phyloP scores from a whole-genome alignment of 768 basidiomycete genomes.

The Lentinula guzmanii region DNA sequence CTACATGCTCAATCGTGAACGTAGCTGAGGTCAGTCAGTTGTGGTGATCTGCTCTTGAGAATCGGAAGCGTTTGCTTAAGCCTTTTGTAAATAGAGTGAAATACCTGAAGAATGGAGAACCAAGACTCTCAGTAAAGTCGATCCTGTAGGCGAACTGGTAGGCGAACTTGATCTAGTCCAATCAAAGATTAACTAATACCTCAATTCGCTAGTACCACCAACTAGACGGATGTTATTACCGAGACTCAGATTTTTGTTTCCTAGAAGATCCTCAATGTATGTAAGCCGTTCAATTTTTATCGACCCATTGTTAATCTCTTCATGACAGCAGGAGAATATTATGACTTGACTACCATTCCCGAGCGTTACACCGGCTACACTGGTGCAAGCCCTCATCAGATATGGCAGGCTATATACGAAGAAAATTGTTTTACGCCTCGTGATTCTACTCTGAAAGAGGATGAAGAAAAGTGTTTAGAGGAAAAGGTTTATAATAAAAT shows the following conservation, averaged over 20 bases:
- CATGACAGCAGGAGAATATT: conserved; percentile 79
- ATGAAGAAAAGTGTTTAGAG: conserved; percentile 72
- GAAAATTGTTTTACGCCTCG: conserved; percentile 96
- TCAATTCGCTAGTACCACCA: conserved; percentile 41
- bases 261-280: conserved; percentile 82
- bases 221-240: conserved; percentile 86
- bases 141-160: conserved; percentile 57
- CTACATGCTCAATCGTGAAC: conserved; percentile 87
- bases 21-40: conserved; percentile 71
- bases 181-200: background rate
- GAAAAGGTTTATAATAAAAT: conserved; percentile 96
- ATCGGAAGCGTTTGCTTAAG: too few species aligned
- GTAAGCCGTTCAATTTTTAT: conserved; percentile 23
- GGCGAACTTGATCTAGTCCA: conserved; percentile 7
- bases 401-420: conserved; percentile 96
- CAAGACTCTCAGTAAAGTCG: conserved; percentile 73
- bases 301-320: background rate
- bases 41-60: too few species aligned
- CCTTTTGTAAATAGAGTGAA: conserved; percentile 49
- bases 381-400: conserved; percentile 75
- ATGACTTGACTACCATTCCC: conserved; percentile 86
- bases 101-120: conserved; percentile 92
- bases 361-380: conserved; percentile 97
- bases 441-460: conserved; percentile 51
- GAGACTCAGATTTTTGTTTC: conserved; percentile 96